Percentiles rank a stretch among this genome's conserved stretches.
phyloP scores from a whole-genome alignment of 257 asterid genomes.

The Linaria vulgaris region DNA sequence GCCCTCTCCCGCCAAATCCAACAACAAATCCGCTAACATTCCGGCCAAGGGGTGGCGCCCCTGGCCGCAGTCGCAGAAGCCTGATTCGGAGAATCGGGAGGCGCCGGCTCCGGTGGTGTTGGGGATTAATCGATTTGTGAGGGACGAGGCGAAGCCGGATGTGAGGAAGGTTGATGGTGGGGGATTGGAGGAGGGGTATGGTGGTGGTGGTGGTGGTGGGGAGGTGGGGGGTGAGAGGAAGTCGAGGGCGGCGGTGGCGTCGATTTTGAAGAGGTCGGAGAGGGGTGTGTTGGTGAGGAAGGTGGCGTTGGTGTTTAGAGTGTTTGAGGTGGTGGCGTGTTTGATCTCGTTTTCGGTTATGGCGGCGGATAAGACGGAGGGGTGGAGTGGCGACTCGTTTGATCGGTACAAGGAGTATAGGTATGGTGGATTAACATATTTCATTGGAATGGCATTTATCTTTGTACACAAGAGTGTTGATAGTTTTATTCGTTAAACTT shows the following conservation, averaged over 20 bases:
- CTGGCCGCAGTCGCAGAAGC: constrained; percentile 48
- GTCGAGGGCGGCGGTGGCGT: constrained; percentile 42
- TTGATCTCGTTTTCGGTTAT: constrained; percentile 82
- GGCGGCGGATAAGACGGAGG: constrained; percentile 92
- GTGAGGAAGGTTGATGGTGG: constrained; percentile 58
- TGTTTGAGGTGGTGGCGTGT: constrained; percentile 60
- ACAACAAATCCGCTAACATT: constrained; percentile 26
- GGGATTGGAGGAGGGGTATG: no score
- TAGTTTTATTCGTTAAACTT: neutral
- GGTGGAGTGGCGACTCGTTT: constrained; percentile 97
- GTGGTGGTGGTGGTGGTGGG: constrained; percentile 36
- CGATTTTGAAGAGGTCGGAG: constrained; percentile 42
- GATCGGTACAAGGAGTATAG: constrained; percentile 87
- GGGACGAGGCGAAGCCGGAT: constrained; percentile 35
- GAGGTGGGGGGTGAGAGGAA: constrained; percentile 48
- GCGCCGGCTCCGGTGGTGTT: constrained; percentile 38
- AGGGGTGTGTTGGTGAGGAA: constrained; percentile 43
- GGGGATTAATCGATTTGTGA: constrained; percentile 43
- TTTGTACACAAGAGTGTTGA: no score
- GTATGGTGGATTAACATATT: constrained; percentile 39
- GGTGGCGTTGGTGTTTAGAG: constrained; percentile 61
- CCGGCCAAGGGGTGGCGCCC: constrained; percentile 36
- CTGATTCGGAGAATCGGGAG: constrained; percentile 35
- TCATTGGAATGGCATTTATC: no score
- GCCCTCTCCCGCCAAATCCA: constrained; percentile 49